Evolutionary conservation across 768 basidiomycete species (phyloP), one percentile per base, ranked within the genome.

Genomic region (Boletus reticulatus): DNA sequence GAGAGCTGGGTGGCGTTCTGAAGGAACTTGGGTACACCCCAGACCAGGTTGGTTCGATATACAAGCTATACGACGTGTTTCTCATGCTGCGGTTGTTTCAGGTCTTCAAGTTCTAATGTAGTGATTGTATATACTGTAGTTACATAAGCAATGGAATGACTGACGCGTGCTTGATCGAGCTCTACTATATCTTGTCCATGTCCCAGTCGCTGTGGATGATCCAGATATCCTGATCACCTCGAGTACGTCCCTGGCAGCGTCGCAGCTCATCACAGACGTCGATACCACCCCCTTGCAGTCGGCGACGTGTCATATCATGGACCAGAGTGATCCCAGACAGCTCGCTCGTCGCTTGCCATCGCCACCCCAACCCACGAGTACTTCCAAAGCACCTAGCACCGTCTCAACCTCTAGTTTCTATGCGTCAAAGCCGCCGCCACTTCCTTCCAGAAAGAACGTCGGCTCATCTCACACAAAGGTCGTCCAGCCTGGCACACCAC

Each of bases 11-110:
- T 16, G 94, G 95, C 43, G 74, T 88, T n/a, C 79, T 98, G 46
- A 92, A 91, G 73, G 88, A 94, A 61, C 85, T 78, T 7, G 94
- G 92, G 37, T 99, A 96, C 70, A 86, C 78, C 10, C 79, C 84
- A 58, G 88, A 92, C 17, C 94, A 98, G 80, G 94, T 94, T 53
- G n/a, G 68, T 8, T 14, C 43, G 20, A 31, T 51, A 12, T 24
- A 7, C 6, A 9, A 19, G 20, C 27, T 34, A 1, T 50, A 5
- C 5, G 24, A 44, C 17, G 17, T 20, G 17, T 32, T 43, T 36
- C 57, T 61, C 17, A 60, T 22, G 44, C 12, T 5, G 31, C 62
- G 53, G 10, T 36, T 32, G 10, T 11, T 47, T 32, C 20, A 77
- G 76, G 75, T 78, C 19, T 78, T 63, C 66, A 78, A 78, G 53